Conservation (phyloP, 768 basidiomycete genomes). For the Lactarius hatsudake region DNA sequence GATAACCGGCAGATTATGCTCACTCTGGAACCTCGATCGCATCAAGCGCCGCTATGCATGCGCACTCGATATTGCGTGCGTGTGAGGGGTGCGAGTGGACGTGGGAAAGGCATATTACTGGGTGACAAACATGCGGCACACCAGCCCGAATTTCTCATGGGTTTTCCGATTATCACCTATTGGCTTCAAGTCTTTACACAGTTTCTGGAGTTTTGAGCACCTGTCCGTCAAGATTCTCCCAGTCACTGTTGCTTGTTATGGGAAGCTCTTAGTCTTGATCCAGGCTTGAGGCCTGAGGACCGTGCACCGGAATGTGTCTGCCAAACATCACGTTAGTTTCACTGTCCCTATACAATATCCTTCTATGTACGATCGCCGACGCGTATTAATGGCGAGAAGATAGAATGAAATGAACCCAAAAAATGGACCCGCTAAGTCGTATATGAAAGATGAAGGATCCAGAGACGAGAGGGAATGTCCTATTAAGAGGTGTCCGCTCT, state of each 20-base stretch:
- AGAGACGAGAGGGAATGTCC: constrained; percentile 16
- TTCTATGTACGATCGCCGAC: neutral
- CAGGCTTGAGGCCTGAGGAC: neutral
- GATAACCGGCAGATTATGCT: constrained; percentile 6
- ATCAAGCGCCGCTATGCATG: constrained; percentile 6
- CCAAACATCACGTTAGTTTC: neutral
- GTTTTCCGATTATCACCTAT: neutral
- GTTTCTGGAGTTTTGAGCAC: neutral
- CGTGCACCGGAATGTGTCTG: neutral
- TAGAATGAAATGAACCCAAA: neutral
- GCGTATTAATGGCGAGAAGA: neutral
- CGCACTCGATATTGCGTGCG: neutral
- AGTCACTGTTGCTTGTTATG: neutral
- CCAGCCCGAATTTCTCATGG: no score
- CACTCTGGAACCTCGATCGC: neutral
- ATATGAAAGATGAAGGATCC: constrained; percentile 25
- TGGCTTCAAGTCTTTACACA: neutral
- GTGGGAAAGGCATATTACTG: neutral
- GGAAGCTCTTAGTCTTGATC: no score
- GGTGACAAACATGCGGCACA: neutral
- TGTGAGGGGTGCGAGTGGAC: neutral
- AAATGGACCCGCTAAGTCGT: constrained; percentile 11
- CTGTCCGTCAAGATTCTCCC: neutral
- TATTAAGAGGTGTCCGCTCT: constrained; percentile 8
- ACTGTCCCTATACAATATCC: neutral